Base-by-base conservation (phyloP, 768 basidiomycete species). In the Udeniomyces megalosporus region DNA sequence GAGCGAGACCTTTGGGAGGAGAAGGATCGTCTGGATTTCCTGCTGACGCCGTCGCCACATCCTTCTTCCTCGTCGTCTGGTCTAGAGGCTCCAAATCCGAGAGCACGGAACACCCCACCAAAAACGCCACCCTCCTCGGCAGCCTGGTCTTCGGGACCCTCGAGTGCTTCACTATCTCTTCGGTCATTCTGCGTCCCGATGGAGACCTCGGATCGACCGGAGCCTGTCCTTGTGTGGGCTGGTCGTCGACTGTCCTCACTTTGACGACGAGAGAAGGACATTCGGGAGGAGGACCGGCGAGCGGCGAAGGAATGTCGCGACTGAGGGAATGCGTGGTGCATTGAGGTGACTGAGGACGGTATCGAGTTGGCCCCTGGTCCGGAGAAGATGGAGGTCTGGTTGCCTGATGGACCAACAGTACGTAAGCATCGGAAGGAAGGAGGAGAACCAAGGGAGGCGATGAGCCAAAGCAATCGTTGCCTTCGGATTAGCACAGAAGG, bases 71-170 rank as follows among this genome's bases (percentile, higher is more conserved):
- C 71, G 38, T 69, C 26, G 59, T 65, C 66, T 59, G 66, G 61
- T 63, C 71, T 38, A 65, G 68, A 14, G 66, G 67, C 66, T 63
- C 71, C 69, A 68, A 69, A 67, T 65, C 73, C 61, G 66, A 67
- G 65, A 20, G 66, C 68, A 12, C 63, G 61, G 10, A 62, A 65
- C 44, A 67, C 67, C 10, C 67, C 61, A 28, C 60, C 65, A 7
- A 67, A 61, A 17, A 67, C 45, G 17, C 66, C 66, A 17, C 61
- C 56, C 14, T 55, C 61, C 28, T 45, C 55, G 35, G 58, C 66
- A 20, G 62, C 70, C 45, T 71, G 71, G 28, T 69, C 70, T 5
- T 69, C 66, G 60, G 72, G 69, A 58, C 50, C 57, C 67, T 60
- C 49, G 66, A 66, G 47, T 66, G 62, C 65, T 67, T 68, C 26